Evolutionary conservation across 306 rosid species (phyloP).

Genomic region (Vicia villosa): DNA sequence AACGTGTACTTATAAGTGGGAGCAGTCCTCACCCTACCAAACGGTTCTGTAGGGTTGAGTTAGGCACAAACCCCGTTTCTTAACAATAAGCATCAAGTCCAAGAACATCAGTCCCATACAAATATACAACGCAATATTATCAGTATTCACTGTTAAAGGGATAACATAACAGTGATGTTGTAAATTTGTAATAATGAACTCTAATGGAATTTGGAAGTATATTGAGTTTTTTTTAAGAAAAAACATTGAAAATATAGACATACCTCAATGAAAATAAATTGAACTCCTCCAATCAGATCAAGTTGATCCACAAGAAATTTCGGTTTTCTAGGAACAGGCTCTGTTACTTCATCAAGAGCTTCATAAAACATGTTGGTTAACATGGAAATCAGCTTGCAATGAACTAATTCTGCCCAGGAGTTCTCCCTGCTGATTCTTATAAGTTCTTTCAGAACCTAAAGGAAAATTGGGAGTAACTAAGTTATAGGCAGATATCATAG

Average conservation of each 20-base stretch:
- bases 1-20: too few species aligned
- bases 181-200: background rate
- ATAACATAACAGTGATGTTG: background rate
- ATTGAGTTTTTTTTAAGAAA: background rate
- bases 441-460: conserved; percentile 79
- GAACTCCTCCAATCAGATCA: conserved; percentile 92
- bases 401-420: conserved; percentile 98
- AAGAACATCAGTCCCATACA: conserved; percentile 13
- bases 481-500: conserved; percentile 41
- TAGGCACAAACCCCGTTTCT: too few species aligned
- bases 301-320: conserved; percentile 82
- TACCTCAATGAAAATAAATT: conserved; percentile 90
- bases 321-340: conserved; percentile 48
- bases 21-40: too few species aligned
- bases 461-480: conserved; percentile 31
- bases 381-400: conserved; percentile 87
- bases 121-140: background rate
- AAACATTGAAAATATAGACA: conserved; percentile 26
- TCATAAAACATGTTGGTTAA: conserved; percentile 93
- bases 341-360: conserved; percentile 57
- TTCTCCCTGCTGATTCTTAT: conserved; percentile 74
- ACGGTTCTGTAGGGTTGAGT: too few species aligned
- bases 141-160: conserved; percentile 20
- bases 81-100: conserved; percentile 12
- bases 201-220: conserved; percentile 4